These are phyloP conservation scores for Amanita thiersii DNA, from an alignment of 768 basidiomycete species.

Conservation along the genomic window DNA sequence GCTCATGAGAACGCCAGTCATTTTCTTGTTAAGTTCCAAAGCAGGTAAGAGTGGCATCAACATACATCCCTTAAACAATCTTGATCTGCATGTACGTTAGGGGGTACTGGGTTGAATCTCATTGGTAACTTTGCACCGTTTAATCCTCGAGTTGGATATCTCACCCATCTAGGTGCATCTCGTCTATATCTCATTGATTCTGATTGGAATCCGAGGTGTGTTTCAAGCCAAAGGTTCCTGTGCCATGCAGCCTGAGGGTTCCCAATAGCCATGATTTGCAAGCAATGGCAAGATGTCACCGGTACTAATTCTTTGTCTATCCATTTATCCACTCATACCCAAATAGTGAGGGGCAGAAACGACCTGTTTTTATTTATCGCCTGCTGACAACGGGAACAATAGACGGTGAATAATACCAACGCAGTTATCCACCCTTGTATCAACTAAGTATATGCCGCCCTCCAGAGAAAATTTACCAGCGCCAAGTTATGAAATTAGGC, in stretches of 20 bases:
- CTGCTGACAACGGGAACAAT: slow-evolving; percentile 85
- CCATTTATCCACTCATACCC: slow-evolving; percentile 9
- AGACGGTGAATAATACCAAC: slow-evolving; percentile 73
- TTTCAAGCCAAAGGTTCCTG: not conserved
- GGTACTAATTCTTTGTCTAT: slow-evolving; percentile 35
- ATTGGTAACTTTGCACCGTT: slow-evolving; percentile 42
- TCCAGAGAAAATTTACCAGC: slow-evolving; percentile 84
- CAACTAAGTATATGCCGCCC: not conserved
- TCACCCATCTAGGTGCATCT: slow-evolving; percentile 50
- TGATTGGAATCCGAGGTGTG: slow-evolving; percentile 89
- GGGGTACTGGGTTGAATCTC: slow-evolving; percentile 90
- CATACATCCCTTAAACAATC: not conserved
- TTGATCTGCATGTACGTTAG: slow-evolving; percentile 23
- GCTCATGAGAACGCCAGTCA: slow-evolving; percentile 35
- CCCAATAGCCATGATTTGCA: slow-evolving; percentile 75
- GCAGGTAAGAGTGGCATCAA: slow-evolving; percentile 48
- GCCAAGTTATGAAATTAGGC: slow-evolving; percentile 91
- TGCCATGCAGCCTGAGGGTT: not conserved
- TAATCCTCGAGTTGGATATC: slow-evolving; percentile 1
- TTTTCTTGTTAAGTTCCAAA: slow-evolving; percentile 92
- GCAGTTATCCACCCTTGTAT: not conserved
- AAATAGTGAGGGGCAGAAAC: slow-evolving; percentile 86
- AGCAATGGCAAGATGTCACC: slow-evolving; percentile 95
- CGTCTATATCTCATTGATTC: slow-evolving; percentile 81
- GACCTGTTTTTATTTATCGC: slow-evolving; percentile 84